Conservation (phyloP, 495 filamentous ascomycete species). For the Thermothielavioides terrestris region DNA sequence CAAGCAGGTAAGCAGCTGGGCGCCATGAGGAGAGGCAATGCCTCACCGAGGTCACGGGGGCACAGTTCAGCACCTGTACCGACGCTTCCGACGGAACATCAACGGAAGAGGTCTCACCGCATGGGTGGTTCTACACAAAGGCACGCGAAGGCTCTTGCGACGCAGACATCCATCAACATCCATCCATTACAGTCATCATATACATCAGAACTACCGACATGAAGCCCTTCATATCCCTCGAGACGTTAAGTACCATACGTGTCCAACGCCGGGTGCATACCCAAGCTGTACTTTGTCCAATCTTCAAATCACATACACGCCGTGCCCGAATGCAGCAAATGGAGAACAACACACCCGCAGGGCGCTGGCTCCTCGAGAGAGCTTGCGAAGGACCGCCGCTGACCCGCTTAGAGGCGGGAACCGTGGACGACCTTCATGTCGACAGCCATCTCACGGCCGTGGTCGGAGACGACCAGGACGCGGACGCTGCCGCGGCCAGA, state of each 20-base stretch:
- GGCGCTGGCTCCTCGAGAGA: neutral
- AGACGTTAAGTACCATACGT: neutral
- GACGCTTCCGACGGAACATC: too few species aligned
- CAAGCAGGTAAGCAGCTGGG: too few species aligned
- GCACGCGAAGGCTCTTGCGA: too few species aligned
- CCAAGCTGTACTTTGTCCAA: constrained; percentile 21
- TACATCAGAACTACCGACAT: constrained; percentile 22
- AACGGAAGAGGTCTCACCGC: too few species aligned
- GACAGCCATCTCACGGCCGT: constrained; percentile 88
- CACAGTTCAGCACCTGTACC: too few species aligned
- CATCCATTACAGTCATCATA: constrained; percentile 33
- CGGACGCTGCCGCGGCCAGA: constrained; percentile 89
- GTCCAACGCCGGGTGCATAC: constrained; percentile 9
- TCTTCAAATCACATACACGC: constrained; percentile 20
- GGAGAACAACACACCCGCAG: constrained; percentile 7
- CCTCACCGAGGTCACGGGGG: too few species aligned
- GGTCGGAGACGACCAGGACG: constrained; percentile 91
- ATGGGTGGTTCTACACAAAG: too few species aligned
- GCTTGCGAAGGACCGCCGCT: neutral
- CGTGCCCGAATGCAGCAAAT: constrained; percentile 17
- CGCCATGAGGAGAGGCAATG: too few species aligned
- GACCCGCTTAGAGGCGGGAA: constrained; percentile 41
- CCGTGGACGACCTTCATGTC: constrained; percentile 97
- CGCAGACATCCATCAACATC: constrained; percentile 9
- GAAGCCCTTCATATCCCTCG: constrained; percentile 12